Base-by-base conservation (phyloP, 225 moss, liverwort and hornwort species). In the Neckera pumila region DNA sequence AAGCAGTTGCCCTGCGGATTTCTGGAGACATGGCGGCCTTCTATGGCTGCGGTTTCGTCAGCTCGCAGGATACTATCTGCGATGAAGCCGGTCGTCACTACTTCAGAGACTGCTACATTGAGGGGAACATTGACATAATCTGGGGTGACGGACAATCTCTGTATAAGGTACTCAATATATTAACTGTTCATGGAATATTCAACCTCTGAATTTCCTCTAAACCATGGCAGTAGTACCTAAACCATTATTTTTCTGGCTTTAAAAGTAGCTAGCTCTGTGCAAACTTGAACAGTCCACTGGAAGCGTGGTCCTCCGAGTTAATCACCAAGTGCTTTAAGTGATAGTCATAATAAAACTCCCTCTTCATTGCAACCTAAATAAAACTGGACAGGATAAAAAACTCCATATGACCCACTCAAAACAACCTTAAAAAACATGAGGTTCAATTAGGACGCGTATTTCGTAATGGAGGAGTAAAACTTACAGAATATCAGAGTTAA, bases 71-170 rank as follows among this genome's bases (percentile, higher is more conserved):
- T 62, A 94, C 94, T 22, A 57, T 94, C 40, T 94, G 86, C 36
- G 94, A 94, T 40, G 85, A 94, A 84, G 20, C 74, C 69, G 94
- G 94, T 79, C 93, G 93, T 54, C 94, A 94, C 87, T 94, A 92
- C 83, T 92, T 93, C 89, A 61, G 88, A 31, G 88, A 94, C 86
- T 93, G 94, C 87, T 90, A 93, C 67, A 82, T 94, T 51, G 90
- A 92, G 84, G 93, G 94, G 36, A 89, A 93, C 61, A 94, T 94
- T 81, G 94, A 94, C 19, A 89, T 81, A 62, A 92, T 94, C 70
- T 94, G 91, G 91, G 94, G 94, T 33, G 91, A 93, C 84, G 94
- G 94, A 85, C 92, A 91, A 84, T 93, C 94, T 47, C 85, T 94
- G 26, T 94, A 93, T 70, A 86, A 90, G 91, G 94, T 90, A 82